Base-by-base conservation (phyloP, 805 yeast species). In the Wickerhamiella cacticola region DNA sequence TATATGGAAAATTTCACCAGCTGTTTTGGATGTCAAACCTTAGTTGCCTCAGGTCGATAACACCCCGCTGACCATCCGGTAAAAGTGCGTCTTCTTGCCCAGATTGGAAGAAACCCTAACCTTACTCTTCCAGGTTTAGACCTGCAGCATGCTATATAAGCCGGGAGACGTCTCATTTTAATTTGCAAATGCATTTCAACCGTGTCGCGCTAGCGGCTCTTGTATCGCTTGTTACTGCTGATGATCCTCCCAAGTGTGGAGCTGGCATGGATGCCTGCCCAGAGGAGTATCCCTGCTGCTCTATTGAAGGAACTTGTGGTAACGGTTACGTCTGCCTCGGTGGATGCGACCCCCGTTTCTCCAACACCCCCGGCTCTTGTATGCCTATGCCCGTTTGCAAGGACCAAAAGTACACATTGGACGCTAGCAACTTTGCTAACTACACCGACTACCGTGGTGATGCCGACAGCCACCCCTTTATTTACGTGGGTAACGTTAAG, bases 301-400 rank as follows among this genome's bases (percentile, higher is more conserved):
- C 84, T 10, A 80, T 78, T 55, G 79, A 74, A 55, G 96, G 96
- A 44, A 68, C 65, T 26, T 84, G 94, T 68, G 94, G 94, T 57
- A 73, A 79, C 21, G 94, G 94, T 19, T 62, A 71, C 15, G 72
- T 71, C 65, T 88, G 96, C 69, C 69, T 87, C 46, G 92, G 89
- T 51, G 89, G 94, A 28, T 88, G 96, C 69, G 84, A 87, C 65
- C 82, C 92, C 33, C 68, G 78, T 52, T 79, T 57, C 59, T 83
- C 94, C 3, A 78, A 64, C 67, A 72, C 72, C 53, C 59, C 74
- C 46, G 66, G 75, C 10, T 77, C 95, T 0, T 88, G 96, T 67
- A 75, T 85, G 78, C 87, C 96, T 5, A 74, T 76, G 75, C 95
- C 96, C 10, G 69, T 78, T 5, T 85, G 94, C 72, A 63, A 70